Evolutionary conservation across 2,329 filamentous ascomycete species (phyloP).

Genomic region (Daldinia eschscholtzii): DNA sequence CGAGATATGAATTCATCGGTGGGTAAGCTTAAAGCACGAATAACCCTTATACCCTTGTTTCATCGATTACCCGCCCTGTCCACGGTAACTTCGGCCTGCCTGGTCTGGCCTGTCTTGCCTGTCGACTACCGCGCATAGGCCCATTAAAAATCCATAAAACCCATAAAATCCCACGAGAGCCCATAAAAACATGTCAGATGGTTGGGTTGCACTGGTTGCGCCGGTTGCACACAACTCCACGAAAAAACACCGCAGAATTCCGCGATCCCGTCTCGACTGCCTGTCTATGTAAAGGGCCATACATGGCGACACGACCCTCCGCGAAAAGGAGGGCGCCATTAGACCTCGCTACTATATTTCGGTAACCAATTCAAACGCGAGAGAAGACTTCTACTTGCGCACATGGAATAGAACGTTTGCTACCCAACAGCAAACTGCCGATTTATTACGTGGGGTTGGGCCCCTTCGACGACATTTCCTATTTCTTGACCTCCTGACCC

Average conservation of each 20-base stretch:
- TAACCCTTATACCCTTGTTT: slow-evolving; percentile 7
- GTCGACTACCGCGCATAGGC: slow-evolving; percentile 41
- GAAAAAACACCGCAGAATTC: slow-evolving; percentile 41
- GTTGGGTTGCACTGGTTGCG: slow-evolving; percentile 39
- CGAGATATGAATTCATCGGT: slow-evolving; percentile 11
- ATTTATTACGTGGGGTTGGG: slow-evolving; percentile 36
- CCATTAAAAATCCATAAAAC: slow-evolving; percentile 27
- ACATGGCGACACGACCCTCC: slow-evolving; percentile 14
- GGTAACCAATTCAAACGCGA: slow-evolving; percentile 43
- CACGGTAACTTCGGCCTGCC: slow-evolving; percentile 12
- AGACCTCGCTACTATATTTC: slow-evolving; percentile 34
- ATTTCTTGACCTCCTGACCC: slow-evolving; percentile 25
- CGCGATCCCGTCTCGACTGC: slow-evolving; percentile 22
- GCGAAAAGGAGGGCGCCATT: slow-evolving; percentile 28
- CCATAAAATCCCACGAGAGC: slow-evolving; percentile 21
- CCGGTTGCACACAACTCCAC: slow-evolving; percentile 34
- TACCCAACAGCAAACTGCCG: slow-evolving; percentile 43
- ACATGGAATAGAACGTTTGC: slow-evolving; percentile 34
- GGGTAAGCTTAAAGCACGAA: not conserved
- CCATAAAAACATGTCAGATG: slow-evolving; percentile 34
- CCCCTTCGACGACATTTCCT: slow-evolving; percentile 10
- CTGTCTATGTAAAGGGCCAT: slow-evolving; percentile 1
- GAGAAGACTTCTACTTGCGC: slow-evolving; percentile 25
- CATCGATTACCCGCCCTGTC: slow-evolving; percentile 18
- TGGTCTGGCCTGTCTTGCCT: slow-evolving; percentile 26